phyloP scores from a whole-genome alignment of 352 stramenopile species.

The Thraustotheca clavata region DNA sequence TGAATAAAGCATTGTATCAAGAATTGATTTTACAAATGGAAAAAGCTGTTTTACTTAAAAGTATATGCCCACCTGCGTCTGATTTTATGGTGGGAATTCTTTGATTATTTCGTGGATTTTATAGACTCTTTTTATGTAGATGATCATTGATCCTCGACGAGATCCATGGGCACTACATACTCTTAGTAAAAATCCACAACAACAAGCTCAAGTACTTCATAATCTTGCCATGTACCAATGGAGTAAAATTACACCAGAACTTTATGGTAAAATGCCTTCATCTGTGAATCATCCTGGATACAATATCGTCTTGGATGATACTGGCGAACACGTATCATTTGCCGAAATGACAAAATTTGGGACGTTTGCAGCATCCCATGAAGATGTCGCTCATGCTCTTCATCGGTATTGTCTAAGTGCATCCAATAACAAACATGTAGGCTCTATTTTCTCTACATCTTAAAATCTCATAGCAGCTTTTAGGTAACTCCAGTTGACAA shows the following conservation, averaged over 20 bases:
- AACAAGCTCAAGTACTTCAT: neutral
- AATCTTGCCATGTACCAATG: neutral
- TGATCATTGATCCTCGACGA: conserved; percentile 6
- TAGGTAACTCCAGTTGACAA: neutral
- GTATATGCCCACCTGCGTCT: neutral
- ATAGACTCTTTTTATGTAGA: neutral
- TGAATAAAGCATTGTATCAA: neutral
- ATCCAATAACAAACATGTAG: neutral
- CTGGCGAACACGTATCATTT: neutral
- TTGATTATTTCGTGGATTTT: neutral
- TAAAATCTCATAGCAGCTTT: too few relatives aligned
- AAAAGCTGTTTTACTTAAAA: conserved; percentile 1
- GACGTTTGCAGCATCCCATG: neutral
- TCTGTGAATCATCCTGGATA: neutral
- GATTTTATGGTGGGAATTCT: neutral
- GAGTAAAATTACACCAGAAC: conserved; percentile 11
- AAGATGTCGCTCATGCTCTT: neutral
- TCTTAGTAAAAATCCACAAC: neutral
- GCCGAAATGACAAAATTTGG: conserved; percentile 14
- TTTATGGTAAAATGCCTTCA: neutral
- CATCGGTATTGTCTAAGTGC: neutral
- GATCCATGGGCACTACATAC: conserved; percentile 7
- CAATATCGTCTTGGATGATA: conserved; percentile 11
- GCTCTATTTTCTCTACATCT: neutral
- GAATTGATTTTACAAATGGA: conserved; percentile 2